Conservation (phyloP, 192 early-diverging fungal genomes). For the Umbelopsis sp. region DNA sequence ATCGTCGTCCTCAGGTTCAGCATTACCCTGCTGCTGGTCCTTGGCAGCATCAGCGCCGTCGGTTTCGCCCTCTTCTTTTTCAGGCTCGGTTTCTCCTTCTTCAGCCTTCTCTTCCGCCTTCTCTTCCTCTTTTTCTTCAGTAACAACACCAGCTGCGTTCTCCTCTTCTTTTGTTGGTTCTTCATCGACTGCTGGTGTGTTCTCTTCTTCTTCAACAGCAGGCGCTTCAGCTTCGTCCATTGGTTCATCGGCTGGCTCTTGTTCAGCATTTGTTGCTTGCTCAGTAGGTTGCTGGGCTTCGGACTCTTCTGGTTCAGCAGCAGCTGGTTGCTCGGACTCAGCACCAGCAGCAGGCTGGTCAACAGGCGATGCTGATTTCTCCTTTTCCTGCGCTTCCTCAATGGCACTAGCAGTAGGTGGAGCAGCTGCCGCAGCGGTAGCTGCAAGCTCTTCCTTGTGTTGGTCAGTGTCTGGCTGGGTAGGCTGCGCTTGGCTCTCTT, state of each 20-base stretch:
- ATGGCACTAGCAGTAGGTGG: no score
- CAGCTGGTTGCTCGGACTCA: background rate
- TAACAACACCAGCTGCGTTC: no score
- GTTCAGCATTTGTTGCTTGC: background rate
- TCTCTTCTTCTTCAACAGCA: background rate
- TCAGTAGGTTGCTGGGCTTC: background rate
- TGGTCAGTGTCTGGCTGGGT: no score
- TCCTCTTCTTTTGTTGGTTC: conserved; percentile 7
- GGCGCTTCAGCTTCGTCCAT: background rate
- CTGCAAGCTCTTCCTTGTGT: no score
- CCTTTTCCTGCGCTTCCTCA: no score
- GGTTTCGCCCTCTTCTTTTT: conserved; percentile 20
- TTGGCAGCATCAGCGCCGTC: conserved; percentile 11
- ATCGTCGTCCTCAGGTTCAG: background rate
- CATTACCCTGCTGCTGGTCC: background rate
- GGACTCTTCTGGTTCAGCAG: conserved; percentile 4
- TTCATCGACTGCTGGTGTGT: background rate
- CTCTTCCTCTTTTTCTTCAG: conserved; percentile 2
- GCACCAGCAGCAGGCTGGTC: background rate
- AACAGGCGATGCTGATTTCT: no score
- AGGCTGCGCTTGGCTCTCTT: no score
- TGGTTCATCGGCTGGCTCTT: background rate
- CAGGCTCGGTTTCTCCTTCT: background rate
- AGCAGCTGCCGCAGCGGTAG: no score
- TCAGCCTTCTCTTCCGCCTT: no score